phyloP scores from a whole-genome alignment of 805 yeast species.

The Jamesozyma gamospora region DNA sequence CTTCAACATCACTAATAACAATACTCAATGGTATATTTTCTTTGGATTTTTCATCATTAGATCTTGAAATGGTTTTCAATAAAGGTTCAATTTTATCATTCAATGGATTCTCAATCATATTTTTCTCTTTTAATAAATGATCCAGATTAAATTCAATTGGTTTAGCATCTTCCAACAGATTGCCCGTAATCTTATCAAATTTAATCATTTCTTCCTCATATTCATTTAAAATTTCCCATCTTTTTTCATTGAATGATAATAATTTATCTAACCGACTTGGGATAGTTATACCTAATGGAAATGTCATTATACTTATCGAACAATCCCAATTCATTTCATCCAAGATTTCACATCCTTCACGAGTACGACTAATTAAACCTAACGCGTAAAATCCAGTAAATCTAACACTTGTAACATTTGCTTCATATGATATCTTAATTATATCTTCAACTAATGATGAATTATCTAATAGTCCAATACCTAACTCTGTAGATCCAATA shows the following conservation, averaged over 20 bases:
- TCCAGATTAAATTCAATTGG: slow-evolving; percentile 19
- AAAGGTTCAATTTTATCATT: slow-evolving; percentile 6
- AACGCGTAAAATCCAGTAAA: slow-evolving; percentile 72
- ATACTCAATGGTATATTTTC: too few relatives aligned
- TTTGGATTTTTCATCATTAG: neutral
- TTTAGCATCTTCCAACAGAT: slow-evolving; percentile 8
- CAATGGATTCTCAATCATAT: slow-evolving; percentile 18
- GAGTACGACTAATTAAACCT: slow-evolving; percentile 63
- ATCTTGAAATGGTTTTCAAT: neutral
- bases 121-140: slow-evolving; percentile 16
- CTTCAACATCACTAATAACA: slow-evolving; percentile 7
- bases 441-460: slow-evolving; percentile 45
- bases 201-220: slow-evolving; percentile 15
- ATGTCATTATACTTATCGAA: slow-evolving; percentile 34
- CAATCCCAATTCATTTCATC: slow-evolving; percentile 74
- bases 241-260: slow-evolving; percentile 21
- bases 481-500: slow-evolving; percentile 62
- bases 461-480: slow-evolving; percentile 51
- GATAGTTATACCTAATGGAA: slow-evolving; percentile 34
- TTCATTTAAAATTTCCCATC: slow-evolving; percentile 13
- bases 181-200: slow-evolving; percentile 11
- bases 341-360: slow-evolving; percentile 73
- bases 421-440: slow-evolving; percentile 37
- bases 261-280: slow-evolving; percentile 31
- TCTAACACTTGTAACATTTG: slow-evolving; percentile 49